phyloP scores from a whole-genome alignment of 306 rosid genomes.

The Quercus ilex region DNA sequence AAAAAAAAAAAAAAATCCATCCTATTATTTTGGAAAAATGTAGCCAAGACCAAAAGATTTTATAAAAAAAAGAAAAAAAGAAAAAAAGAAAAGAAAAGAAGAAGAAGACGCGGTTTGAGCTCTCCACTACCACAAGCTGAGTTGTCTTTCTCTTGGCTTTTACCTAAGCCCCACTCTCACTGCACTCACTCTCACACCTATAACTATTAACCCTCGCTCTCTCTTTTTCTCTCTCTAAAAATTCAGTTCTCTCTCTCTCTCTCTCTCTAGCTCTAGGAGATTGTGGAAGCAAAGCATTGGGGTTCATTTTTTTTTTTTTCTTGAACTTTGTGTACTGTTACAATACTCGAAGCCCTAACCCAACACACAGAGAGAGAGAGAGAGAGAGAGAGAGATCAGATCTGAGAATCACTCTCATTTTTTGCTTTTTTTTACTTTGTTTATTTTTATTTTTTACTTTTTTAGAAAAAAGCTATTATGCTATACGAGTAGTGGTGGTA shows the following conservation, averaged over 20 bases:
- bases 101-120: conserved; percentile 37
- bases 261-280: background rate
- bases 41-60: no score
- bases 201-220: background rate
- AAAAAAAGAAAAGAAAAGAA: background rate
- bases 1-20: background rate
- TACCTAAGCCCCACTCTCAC: conserved; percentile 4
- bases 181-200: conserved; percentile 18
- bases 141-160: conserved; percentile 27
- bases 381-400: conserved; percentile 31
- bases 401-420: conserved; percentile 21
- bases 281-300: conserved; percentile 26
- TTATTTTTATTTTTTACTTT: background rate
- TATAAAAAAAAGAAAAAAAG: background rate
- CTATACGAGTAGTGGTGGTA: no score
- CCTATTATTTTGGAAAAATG: conserved; percentile 18
- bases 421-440: conserved; percentile 1
- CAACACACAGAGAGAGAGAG: no score
- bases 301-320: background rate
- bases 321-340: background rate
- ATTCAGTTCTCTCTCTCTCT: background rate
- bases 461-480: no score
- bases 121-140: conserved; percentile 17
- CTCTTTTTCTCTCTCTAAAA: background rate
- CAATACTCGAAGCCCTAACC: background rate